Conservation (phyloP, 768 basidiomycete genomes). For the Coprinopsis sp. region DNA sequence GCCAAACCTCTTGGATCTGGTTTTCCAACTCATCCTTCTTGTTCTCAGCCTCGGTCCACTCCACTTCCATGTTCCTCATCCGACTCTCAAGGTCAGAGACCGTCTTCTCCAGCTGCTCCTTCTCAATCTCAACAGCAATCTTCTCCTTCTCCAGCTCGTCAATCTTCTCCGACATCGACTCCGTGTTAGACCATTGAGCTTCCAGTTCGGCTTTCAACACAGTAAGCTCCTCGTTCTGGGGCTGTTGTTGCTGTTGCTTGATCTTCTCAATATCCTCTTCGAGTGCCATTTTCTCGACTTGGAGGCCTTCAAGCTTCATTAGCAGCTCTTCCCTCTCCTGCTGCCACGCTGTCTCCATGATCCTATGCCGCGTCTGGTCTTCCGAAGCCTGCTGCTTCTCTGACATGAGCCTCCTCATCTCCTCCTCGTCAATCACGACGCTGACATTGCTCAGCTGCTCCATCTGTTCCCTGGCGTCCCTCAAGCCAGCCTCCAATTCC, state of each 20-base stretch:
- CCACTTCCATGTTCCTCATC: slow-evolving; percentile 44
- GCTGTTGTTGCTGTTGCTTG: slow-evolving; percentile 34
- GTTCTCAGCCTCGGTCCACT: slow-evolving; percentile 55
- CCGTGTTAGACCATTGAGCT: slow-evolving; percentile 66
- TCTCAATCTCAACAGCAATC: slow-evolving; percentile 31
- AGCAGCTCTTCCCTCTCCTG: slow-evolving; percentile 47
- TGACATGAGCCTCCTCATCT: slow-evolving; percentile 33
- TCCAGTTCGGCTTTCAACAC: slow-evolving; percentile 61
- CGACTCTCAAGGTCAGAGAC: slow-evolving; percentile 38
- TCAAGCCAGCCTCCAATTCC: slow-evolving; percentile 49
- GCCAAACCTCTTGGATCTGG: slow-evolving; percentile 50
- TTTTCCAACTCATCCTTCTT: slow-evolving; percentile 50
- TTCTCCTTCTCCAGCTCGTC: slow-evolving; percentile 32
- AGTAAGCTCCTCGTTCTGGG: slow-evolving; percentile 39
- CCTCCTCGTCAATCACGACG: slow-evolving; percentile 39
- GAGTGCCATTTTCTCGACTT: slow-evolving; percentile 39
- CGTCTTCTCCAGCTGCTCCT: slow-evolving; percentile 35
- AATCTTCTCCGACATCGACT: slow-evolving; percentile 47
- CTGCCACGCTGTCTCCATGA: slow-evolving; percentile 41
- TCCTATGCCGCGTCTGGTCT: slow-evolving; percentile 37
- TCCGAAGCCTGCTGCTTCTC: slow-evolving; percentile 38
- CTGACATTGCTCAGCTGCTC: slow-evolving; percentile 50
- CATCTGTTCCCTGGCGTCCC: slow-evolving; percentile 56
- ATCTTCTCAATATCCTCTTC: slow-evolving; percentile 41
- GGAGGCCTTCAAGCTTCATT: slow-evolving; percentile 35